These are phyloP conservation scores for Phytopythium helicoides DNA, from an alignment of 352 stramenopile genomes.

Conservation along the genomic window DNA sequence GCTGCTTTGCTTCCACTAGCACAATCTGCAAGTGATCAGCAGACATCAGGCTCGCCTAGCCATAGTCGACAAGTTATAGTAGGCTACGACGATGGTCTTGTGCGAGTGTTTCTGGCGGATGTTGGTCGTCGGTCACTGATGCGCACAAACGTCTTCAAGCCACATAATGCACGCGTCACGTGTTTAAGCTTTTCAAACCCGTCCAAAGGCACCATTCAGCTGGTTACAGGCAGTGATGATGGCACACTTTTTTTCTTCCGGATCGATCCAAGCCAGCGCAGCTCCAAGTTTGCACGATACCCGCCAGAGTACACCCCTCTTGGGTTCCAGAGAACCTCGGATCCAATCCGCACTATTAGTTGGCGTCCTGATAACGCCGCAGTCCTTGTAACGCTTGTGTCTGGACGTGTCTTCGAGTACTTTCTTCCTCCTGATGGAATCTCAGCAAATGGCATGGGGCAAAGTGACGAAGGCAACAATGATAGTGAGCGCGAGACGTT, in stretches of 20 bases:
- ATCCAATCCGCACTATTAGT: slow-evolving; percentile 33
- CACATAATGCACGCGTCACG: slow-evolving; percentile 76
- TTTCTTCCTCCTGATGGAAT: slow-evolving; percentile 39
- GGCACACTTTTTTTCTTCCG: slow-evolving; percentile 88
- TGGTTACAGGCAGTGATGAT: slow-evolving; percentile 79
- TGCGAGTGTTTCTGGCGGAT: slow-evolving; percentile 71
- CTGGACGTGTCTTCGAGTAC: slow-evolving; percentile 67
- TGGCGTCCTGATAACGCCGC: slow-evolving; percentile 72
- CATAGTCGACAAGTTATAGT: slow-evolving; percentile 78
- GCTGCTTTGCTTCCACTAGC: slow-evolving; percentile 31
- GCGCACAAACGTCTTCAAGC: slow-evolving; percentile 84
- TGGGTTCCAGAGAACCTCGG: slow-evolving; percentile 62
- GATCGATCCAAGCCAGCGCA: slow-evolving; percentile 43
- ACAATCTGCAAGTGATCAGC: neutral
- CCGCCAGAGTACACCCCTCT: slow-evolving; percentile 64
- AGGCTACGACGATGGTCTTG: slow-evolving; percentile 88
- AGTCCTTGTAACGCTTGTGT: slow-evolving; percentile 60
- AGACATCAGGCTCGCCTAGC: neutral
- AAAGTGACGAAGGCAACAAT: slow-evolving; percentile 6
- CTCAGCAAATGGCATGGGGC: neutral
- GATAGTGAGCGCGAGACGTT: slow-evolving; percentile 44
- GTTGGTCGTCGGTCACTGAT: slow-evolving; percentile 46
- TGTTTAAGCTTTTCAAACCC: slow-evolving; percentile 69
- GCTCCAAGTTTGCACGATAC: slow-evolving; percentile 50
- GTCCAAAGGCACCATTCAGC: slow-evolving; percentile 19